Evolutionary conservation across 306 rosid genomes (phyloP).

Genomic region (Acacia acuminata): DNA sequence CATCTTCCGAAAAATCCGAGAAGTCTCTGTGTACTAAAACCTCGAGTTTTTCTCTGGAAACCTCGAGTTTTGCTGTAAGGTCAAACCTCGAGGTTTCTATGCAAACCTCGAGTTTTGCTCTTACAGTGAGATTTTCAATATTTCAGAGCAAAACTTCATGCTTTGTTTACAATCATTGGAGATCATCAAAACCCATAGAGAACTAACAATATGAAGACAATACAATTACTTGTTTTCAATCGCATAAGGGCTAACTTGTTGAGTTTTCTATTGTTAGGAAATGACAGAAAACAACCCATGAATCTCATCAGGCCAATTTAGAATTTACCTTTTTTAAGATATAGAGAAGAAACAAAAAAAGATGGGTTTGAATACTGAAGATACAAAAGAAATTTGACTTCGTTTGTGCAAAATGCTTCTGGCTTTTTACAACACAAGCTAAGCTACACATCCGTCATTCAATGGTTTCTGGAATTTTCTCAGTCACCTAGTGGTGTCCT

Average conservation of each 20-base stretch:
- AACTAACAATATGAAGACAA: conserved; percentile 19
- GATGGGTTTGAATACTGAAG: conserved; percentile 57
- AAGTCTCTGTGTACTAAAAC: no score
- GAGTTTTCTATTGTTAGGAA: conserved; percentile 1
- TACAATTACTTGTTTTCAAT: conserved; percentile 20
- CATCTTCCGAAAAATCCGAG: no score
- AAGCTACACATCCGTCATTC: conserved; percentile 47
- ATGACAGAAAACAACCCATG: not conserved
- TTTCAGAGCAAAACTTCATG: no score
- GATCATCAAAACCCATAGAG: no score
- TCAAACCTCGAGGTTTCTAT: no score
- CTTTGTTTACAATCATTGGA: no score
- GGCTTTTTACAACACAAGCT: conserved; percentile 34
- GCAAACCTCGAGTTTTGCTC: no score
- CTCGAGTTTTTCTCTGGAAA: no score
- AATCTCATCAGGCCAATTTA: conserved; percentile 12
- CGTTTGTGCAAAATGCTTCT: conserved; percentile 44
- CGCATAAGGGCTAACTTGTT: conserved; percentile 21
- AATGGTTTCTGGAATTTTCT: conserved; percentile 39
- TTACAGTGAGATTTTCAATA: no score
- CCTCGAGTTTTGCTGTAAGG: no score
- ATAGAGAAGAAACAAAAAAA: conserved; percentile 1
- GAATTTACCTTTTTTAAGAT: conserved; percentile 2
- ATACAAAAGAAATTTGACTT: conserved; percentile 47
- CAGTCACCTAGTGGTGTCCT: not conserved